A percentile compares a stretch with the other conserved stretches of the same genome.
These are phyloP conservation scores for Cyclaneusma minus DNA, from an alignment of 2,329 filamentous ascomycete genomes.

Conservation along the genomic window DNA sequence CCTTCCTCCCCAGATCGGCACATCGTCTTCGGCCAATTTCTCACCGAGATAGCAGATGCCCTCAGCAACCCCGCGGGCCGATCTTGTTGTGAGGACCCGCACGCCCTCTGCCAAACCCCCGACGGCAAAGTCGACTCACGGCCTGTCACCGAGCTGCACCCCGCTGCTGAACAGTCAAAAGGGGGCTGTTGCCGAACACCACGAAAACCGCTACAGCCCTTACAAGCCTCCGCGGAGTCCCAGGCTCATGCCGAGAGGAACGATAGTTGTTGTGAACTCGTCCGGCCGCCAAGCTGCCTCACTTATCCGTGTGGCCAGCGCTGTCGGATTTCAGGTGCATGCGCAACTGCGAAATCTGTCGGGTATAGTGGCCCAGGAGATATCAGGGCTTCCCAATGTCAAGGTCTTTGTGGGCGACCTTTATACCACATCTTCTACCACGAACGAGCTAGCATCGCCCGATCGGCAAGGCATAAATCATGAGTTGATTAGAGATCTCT, in stretches of 20 bases:
- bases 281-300: conserved; percentile 92
- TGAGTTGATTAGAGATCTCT: conserved; percentile 59
- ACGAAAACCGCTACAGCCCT: background rate
- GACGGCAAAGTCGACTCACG: conserved; percentile 1
- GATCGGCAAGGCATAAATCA: conserved; percentile 52
- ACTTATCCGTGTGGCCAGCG: conserved; percentile 83
- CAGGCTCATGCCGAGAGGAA: conserved; percentile 18
- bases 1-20: no score
- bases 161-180: no score
- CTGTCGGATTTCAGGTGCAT: conserved; percentile 83
- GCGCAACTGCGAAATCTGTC: conserved; percentile 81
- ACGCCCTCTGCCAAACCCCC: conserved; percentile 9
- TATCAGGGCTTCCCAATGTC: conserved; percentile 64
- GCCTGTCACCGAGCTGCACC: background rate
- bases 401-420: conserved; percentile 49
- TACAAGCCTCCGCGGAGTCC: background rate
- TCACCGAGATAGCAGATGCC: no score
- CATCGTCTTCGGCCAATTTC: no score
- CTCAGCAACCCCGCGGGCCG: conserved; percentile 14
- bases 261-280: conserved; percentile 88
- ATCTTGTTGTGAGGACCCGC: conserved; percentile 13
- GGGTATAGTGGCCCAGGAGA: conserved; percentile 77
- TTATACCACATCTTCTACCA: conserved; percentile 40
- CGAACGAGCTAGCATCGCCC: no score
- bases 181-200: no score